Conservation (phyloP, 148 eudicot genomes). For the Nepenthes mirabilis region DNA sequence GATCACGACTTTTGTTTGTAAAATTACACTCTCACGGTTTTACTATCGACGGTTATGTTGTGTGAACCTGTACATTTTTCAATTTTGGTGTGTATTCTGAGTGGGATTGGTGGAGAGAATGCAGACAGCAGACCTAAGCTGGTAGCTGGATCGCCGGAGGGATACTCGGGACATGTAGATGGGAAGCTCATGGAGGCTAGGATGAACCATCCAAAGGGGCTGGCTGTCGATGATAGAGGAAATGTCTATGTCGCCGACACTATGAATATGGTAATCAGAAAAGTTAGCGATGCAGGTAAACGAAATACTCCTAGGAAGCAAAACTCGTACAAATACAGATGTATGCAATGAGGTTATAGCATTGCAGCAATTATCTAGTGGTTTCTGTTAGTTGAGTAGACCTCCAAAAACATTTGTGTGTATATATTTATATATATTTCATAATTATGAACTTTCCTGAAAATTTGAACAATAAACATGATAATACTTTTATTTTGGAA, state of each 20-base stretch:
- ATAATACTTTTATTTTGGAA: no score
- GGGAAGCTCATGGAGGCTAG: constrained; percentile 79
- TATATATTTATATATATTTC: no score
- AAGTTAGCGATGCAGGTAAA: constrained; percentile 81
- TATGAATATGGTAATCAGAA: constrained; percentile 79
- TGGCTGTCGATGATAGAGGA: constrained; percentile 86
- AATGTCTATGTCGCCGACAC: constrained; percentile 95
- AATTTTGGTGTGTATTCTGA: constrained; percentile 10
- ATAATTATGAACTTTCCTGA: no score
- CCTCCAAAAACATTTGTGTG: no score
- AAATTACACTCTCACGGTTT: not conserved
- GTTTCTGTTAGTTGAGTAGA: no score
- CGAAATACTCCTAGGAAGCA: not conserved
- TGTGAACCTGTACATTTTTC: constrained; percentile 12
- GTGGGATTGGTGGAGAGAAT: constrained; percentile 11
- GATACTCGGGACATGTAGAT: constrained; percentile 87
- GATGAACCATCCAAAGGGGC: constrained; percentile 87
- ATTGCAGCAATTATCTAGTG: not conserved
- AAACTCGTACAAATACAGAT: no score
- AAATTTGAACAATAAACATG: no score
- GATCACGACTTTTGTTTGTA: not conserved
- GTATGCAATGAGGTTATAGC: not conserved
- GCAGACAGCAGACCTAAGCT: constrained; percentile 87
- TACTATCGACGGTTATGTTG: not conserved
- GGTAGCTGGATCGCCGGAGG: constrained; percentile 92